These are phyloP conservation scores for Xerocomellus dryophilus DNA, from an alignment of 768 basidiomycete genomes.

Conservation along the genomic window DNA sequence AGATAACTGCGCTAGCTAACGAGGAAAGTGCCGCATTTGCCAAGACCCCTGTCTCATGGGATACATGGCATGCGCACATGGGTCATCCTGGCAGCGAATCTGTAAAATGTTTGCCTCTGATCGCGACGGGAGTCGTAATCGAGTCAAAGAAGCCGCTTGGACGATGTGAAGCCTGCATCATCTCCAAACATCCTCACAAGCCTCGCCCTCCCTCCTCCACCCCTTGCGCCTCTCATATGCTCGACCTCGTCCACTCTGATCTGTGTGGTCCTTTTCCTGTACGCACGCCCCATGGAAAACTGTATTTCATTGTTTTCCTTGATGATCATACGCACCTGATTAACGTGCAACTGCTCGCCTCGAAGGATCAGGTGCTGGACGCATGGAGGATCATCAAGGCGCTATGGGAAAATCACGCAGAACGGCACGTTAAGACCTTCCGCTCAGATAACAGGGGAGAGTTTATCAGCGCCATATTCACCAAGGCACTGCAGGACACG, in stretches of 20 bases:
- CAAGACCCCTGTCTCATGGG: background rate
- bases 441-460: background rate
- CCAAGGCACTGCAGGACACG: no score
- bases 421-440: no score
- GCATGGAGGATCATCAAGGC: no score
- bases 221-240: constrained; percentile 1
- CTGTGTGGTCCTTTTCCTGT: constrained; percentile 25
- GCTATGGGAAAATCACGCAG: no score
- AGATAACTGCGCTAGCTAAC: no score
- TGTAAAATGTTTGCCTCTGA: background rate
- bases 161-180: background rate
- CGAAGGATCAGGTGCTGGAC: no score
- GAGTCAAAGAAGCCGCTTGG: accelerated
- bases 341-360: no score
- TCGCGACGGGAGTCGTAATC: background rate
- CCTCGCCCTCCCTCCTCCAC: no score
- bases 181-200: background rate
- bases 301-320: constrained; percentile 16
- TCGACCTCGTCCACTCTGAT: constrained; percentile 29
- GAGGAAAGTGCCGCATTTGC: no score
- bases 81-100: background rate
- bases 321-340: background rate
- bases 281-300: constrained; percentile 7
- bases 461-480: background rate
- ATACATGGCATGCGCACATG: background rate